Conservation (phyloP, 768 basidiomycete species). For the Ramaria rubella region DNA sequence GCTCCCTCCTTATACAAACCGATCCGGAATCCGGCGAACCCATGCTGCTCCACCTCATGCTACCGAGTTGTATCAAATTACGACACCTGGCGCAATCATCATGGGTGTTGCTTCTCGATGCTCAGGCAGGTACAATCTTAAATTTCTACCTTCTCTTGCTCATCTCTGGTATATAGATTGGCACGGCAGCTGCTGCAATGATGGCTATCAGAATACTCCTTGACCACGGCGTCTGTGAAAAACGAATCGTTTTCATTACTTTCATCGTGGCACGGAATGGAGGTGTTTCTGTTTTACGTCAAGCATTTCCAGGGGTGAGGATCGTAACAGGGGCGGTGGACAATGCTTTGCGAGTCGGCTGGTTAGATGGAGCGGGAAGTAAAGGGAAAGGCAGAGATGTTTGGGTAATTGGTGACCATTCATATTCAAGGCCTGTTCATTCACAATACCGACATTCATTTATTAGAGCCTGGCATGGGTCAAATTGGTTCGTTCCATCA, state of each 20-base stretch:
- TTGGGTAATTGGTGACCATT: slow-evolving; percentile 51
- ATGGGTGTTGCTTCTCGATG: slow-evolving; percentile 86
- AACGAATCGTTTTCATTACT: slow-evolving; percentile 83
- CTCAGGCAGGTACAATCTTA: slow-evolving; percentile 48
- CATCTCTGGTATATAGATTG: slow-evolving; percentile 50
- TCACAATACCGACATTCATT: slow-evolving; percentile 5
- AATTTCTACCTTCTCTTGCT: neutral
- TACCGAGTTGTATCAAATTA: slow-evolving; percentile 68
- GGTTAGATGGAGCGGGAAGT: slow-evolving; percentile 53
- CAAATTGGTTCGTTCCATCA: slow-evolving; percentile 59
- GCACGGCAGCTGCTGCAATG: slow-evolving; percentile 86
- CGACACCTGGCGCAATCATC: slow-evolving; percentile 57
- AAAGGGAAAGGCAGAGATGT: slow-evolving; percentile 53
- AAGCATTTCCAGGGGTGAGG: slow-evolving; percentile 79
- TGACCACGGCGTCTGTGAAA: slow-evolving; percentile 84
- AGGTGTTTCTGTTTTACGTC: slow-evolving; percentile 67
- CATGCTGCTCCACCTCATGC: slow-evolving; percentile 69
- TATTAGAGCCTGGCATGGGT: slow-evolving; percentile 71
- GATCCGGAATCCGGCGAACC: slow-evolving; percentile 84
- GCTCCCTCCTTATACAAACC: slow-evolving; percentile 87
- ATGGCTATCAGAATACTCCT: slow-evolving; percentile 93
- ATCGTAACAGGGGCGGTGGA: slow-evolving; percentile 85
- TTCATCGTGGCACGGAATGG: slow-evolving; percentile 83
- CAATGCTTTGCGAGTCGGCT: slow-evolving; percentile 64
- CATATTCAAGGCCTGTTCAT: neutral